A percentile compares a stretch with the other conserved stretches of the same genome.
Conservation (phyloP, 345 rosid genomes). For the Brassica carinata region DNA sequence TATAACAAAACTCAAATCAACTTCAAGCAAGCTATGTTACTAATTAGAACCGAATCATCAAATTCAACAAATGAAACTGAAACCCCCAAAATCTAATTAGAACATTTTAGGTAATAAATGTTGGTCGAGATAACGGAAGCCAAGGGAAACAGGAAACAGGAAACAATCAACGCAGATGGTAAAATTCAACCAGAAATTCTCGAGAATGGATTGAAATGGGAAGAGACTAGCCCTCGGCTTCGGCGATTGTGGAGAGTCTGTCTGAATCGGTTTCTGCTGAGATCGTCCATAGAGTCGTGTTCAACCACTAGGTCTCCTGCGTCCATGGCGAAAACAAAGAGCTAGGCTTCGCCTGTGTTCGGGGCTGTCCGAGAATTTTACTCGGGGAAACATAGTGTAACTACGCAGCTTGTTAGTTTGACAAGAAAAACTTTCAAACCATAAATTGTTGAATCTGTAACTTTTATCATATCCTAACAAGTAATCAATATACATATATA, state of each 20-base stretch:
- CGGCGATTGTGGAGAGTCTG: too few relatives aligned
- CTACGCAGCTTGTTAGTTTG: too few relatives aligned
- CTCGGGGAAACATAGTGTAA: too few relatives aligned
- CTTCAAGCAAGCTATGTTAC: too few relatives aligned
- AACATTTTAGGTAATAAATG: background rate
- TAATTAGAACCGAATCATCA: background rate
- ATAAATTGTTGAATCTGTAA: too few relatives aligned
- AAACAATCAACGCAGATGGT: background rate
- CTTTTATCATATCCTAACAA: too few relatives aligned
- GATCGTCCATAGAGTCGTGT: conserved; percentile 52
- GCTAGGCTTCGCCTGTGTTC: too few relatives aligned
- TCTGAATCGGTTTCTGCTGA: conserved; percentile 39
- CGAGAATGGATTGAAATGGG: background rate
- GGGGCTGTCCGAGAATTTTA: too few relatives aligned
- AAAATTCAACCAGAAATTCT: background rate
- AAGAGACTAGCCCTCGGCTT: conserved; percentile 55
- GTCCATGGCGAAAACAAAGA: too few relatives aligned
- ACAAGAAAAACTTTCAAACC: too few relatives aligned
- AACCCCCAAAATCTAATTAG: background rate
- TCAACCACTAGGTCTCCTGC: conserved; percentile 37
- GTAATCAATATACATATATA: too few relatives aligned
- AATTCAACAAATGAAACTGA: background rate
- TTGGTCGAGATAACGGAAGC: too few relatives aligned
- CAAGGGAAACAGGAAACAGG: background rate
- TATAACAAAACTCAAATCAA: conserved; percentile 13